Evolutionary conservation across 805 yeast species (phyloP).

Genomic region (Saccharomycopsis amapae): DNA sequence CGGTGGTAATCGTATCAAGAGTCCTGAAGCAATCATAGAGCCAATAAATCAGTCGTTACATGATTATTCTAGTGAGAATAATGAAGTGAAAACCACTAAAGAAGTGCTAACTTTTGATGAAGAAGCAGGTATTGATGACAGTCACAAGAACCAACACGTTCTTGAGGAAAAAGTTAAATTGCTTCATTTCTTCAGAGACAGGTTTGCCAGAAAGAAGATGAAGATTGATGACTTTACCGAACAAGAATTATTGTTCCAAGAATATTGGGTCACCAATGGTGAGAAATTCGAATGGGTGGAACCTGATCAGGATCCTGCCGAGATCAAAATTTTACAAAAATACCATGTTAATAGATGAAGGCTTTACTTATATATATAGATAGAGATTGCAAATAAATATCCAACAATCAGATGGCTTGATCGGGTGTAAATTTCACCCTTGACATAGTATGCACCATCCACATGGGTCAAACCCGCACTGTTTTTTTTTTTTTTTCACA

Average conservation of each 20-base stretch:
- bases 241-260: slow-evolving; percentile 63
- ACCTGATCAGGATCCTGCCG: slow-evolving; percentile 88
- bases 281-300: slow-evolving; percentile 86
- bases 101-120: not conserved
- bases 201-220: slow-evolving; percentile 28
- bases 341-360: slow-evolving; percentile 5
- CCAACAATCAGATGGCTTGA: not conserved
- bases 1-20: slow-evolving; percentile 8
- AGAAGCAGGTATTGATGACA: not conserved
- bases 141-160: slow-evolving; percentile 3
- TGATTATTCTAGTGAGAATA: not conserved
- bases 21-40: not conserved
- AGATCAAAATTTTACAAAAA: slow-evolving; percentile 29
- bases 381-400: too few species aligned
- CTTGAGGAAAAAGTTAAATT: slow-evolving; percentile 11
- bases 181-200: slow-evolving; percentile 19
- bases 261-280: slow-evolving; percentile 83
- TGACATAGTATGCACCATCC: too few species aligned
- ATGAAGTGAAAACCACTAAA: not conserved
- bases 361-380: too few species aligned
- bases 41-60: not conserved
- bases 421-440: not conserved
- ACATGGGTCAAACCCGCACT: too few species aligned
- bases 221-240: slow-evolving; percentile 46
- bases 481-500: too few species aligned